Conservation (phyloP, 1,139 yeast genomes). For the Geotrichum klebahnii region DNA sequence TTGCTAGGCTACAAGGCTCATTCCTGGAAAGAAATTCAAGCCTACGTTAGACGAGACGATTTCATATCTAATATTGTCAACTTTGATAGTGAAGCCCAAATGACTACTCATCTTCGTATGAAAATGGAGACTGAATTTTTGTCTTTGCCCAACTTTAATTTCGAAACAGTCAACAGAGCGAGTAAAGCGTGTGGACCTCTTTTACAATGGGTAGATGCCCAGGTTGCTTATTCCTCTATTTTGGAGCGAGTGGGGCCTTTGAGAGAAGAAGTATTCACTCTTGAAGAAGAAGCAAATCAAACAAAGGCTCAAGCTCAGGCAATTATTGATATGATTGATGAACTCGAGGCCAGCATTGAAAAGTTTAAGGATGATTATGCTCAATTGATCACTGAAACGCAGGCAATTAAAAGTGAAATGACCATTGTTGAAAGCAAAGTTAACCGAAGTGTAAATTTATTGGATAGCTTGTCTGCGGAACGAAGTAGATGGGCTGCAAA, state of each 20-base stretch:
- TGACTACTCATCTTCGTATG: constrained; percentile 51
- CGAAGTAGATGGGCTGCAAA: constrained; percentile 70
- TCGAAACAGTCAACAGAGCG: constrained; percentile 76
- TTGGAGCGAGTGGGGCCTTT: constrained; percentile 73
- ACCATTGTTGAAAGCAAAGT: constrained; percentile 57
- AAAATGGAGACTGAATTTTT: constrained; percentile 61
- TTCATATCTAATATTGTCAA: constrained; percentile 79
- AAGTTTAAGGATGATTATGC: constrained; percentile 66
- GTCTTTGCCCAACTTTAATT: constrained; percentile 60
- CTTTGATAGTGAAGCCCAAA: constrained; percentile 60
- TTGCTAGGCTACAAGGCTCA: constrained; percentile 66
- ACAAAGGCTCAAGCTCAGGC: constrained; percentile 63
- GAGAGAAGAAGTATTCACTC: constrained; percentile 55
- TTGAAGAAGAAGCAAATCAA: constrained; percentile 59
- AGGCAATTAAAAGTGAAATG: constrained; percentile 70
- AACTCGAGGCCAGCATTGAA: constrained; percentile 66
- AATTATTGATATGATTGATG: constrained; percentile 74
- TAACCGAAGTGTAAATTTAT: constrained; percentile 55
- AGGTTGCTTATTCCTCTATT: constrained; percentile 64
- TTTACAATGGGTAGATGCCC: constrained; percentile 86
- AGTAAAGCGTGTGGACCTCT: constrained; percentile 95
- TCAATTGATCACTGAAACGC: constrained; percentile 69
- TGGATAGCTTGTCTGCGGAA: constrained; percentile 64
- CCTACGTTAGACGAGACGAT: constrained; percentile 77
- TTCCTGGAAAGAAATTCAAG: constrained; percentile 81